Percentiles rank a stretch among this genome's conserved stretches.
These are phyloP conservation scores for Backusella tarrabulga DNA, from an alignment of 192 early-diverging fungal genomes.

Conservation along the genomic window DNA sequence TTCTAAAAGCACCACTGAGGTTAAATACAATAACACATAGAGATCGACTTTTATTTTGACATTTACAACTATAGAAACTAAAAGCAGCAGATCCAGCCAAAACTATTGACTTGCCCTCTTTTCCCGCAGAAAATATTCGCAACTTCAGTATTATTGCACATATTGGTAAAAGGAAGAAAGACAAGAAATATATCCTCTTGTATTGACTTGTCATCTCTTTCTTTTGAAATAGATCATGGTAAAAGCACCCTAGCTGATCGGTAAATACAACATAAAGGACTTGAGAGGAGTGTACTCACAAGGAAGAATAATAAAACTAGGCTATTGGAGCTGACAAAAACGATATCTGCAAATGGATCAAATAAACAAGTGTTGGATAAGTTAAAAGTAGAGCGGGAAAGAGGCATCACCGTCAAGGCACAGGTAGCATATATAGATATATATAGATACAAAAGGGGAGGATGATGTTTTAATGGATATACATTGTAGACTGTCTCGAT, in stretches of 20 bases:
- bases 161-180: conserved; percentile 47
- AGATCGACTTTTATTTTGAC: not conserved
- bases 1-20: conserved; percentile 28
- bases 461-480: not conserved
- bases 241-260: conserved; percentile 91
- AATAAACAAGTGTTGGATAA: conserved; percentile 96
- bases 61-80: conserved; percentile 27
- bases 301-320: conserved; percentile 30
- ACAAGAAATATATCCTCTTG: too few species aligned
- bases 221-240: conserved; percentile 64
- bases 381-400: conserved; percentile 91
- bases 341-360: conserved; percentile 65
- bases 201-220: too few species aligned
- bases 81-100: conserved; percentile 33
- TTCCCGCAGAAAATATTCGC: conserved; percentile 80
- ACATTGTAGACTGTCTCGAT: conserved; percentile 76
- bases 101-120: conserved; percentile 56
- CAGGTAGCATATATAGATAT: conserved; percentile 51
- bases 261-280: conserved; percentile 20
- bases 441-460: not conserved
- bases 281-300: too few species aligned
- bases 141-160: conserved; percentile 93
- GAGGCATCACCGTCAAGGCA: conserved; percentile 98
- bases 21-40: not conserved
- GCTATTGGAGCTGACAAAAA: conserved; percentile 87